Conservation (phyloP, 176 grass and related monocot species). For the Avena insularis region DNA sequence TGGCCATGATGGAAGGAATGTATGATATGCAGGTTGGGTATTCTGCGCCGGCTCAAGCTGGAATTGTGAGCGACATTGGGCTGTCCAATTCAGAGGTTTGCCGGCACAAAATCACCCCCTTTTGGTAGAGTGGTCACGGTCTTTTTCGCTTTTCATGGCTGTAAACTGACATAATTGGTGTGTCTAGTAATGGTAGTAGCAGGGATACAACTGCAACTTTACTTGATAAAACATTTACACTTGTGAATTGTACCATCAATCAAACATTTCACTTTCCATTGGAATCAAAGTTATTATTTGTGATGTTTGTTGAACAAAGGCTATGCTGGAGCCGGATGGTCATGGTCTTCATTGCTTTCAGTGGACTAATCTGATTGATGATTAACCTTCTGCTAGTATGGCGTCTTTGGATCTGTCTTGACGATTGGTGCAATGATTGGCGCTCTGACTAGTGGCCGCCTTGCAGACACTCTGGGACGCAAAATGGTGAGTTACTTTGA, state of each 20-base stretch:
- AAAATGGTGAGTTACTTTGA: constrained; percentile 58
- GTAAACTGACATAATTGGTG: not conserved
- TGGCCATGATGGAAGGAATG: not conserved
- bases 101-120: not conserved
- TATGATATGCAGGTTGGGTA: constrained; percentile 65
- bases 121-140: not conserved
- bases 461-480: constrained; percentile 67
- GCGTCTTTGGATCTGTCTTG: constrained; percentile 72
- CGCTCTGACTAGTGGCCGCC: constrained; percentile 59
- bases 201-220: not conserved
- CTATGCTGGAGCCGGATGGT: not conserved
- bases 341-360: constrained; percentile 10
- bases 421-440: constrained; percentile 88
- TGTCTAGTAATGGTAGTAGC: not conserved
- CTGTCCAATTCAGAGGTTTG: constrained; percentile 63
- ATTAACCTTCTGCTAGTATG: constrained; percentile 63
- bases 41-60: constrained; percentile 70
- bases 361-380: not conserved
- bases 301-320: constrained; percentile 6
- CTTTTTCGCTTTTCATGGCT: not conserved
- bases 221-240: not conserved
- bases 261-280: not conserved
- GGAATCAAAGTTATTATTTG: not conserved
- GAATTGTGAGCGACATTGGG: constrained; percentile 61
- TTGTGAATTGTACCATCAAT: not conserved